Evolutionary conservation across 2,329 filamentous ascomycete genomes (phyloP), one percentile per base, ranked within the genome.

Genomic region (Teratosphaeria epicoccoides): DNA sequence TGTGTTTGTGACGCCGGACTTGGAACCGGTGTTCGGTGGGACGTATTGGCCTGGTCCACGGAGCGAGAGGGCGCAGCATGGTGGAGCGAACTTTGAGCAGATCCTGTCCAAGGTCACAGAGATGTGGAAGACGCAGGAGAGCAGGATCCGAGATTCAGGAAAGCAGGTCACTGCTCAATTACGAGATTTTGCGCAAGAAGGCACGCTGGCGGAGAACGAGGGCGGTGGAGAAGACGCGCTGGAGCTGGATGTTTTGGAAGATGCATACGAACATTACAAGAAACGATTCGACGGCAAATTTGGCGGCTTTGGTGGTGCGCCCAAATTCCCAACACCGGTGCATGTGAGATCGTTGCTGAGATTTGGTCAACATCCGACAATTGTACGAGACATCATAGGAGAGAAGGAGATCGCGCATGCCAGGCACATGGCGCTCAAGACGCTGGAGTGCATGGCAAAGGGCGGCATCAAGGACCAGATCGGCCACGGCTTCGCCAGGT

Each of bases 1-100:
- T 64, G 84, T 95, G n/a, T 97, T 98, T 66, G 78, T 97, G 25
- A 98, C 93, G 0, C 89, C 93, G 0, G 84, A 95, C 59, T 78
- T 97, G 24, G 85, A 95, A 64, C 93, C 93, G 0, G 86, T 98
- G 9, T 97, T 96, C 70, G 93, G 93, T 33, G 91, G 91, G 23
- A 96, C 91, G 7, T 97, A 96, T 69, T 97, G 89, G 87, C 88
- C 90, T 3, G 87, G 87, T 0, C 87, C 89, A 0, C 83, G 82
- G 47, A 80, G 82, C 4, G 74, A 68, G 54, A 71, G 64, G 59
- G 65, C 65, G 5, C 66, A 64, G 47, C 70, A 71, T 23, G 76
- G 76, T 45, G 80, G 84, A 4, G 77, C 87, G n/a, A 84, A 87
- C 43, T 95, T 96, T 61, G 74, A 95, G 40, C 82, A 84, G 20